Evolutionary conservation across 2,329 filamentous ascomycete genomes (phyloP), one percentile per base, ranked within the genome.

Genomic region (Ambrosiella xylebori): DNA sequence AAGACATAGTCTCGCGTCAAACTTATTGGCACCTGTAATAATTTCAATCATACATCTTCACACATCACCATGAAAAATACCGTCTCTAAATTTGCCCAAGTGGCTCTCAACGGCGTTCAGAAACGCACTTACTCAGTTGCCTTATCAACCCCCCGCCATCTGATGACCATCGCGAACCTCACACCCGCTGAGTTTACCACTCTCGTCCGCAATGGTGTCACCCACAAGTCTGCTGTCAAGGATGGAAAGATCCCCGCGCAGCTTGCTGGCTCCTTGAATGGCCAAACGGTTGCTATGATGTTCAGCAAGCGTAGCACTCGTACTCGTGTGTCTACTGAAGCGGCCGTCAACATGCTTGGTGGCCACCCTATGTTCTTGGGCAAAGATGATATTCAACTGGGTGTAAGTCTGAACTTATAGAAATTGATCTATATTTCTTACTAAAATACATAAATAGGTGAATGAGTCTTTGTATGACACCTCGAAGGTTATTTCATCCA

Each of bases 391-490:
- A 98, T 98, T 62, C 93, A 98, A 70, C 77, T 98, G 17, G 93
- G 93, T 56, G 93, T 86, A 69, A 63, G 77, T 73, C 12, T 27
- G 8, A 50, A 19, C n/a, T 41, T 44, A 13, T 17, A 17, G 12
- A 11, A 50, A 3, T 12, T 27, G 0, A 37, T 12, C n/a, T n/a
- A 17, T 19, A 12, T 36, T 35, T 40, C 15, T 54, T n/a, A 57
- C 35, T 40, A 57, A 38, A 12, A 52, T 27, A 36, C 27, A 51
- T n/a, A n/a, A 7, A 44, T 62, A 86, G 82, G 82, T 90, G 63
- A 98, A 98, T 66, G 93, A 98, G 71, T 90, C 87, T 4, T 77
- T 97, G n/a, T 85, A 88, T 68, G 93, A 98, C 70, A 96, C 90
- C 4, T 84, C 88, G 0, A 78, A 86, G 45, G 88, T 98, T 62